Conservation (phyloP, 2,329 filamentous ascomycete genomes). For the Mycosphaerelloides madeirae region DNA sequence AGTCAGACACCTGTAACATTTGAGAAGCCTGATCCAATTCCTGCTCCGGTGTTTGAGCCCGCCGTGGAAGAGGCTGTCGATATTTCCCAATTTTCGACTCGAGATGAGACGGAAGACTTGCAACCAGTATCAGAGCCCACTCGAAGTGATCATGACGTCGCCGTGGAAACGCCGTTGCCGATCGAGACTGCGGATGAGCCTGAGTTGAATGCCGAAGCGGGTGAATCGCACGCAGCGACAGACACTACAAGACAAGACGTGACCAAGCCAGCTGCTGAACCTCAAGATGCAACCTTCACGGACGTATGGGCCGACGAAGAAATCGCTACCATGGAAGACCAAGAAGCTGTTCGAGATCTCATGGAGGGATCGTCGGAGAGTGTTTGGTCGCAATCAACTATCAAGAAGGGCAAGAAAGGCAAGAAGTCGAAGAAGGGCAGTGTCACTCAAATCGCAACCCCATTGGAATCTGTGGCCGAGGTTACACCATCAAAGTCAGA, state of each 20-base stretch:
- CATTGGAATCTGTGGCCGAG: too few relatives aligned
- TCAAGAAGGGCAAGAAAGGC: conserved; percentile 21
- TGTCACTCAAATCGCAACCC: background rate
- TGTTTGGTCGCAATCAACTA: conserved; percentile 8
- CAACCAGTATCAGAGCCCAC: background rate
- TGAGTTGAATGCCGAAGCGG: too few relatives aligned
- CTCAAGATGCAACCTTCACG: conserved; percentile 2
- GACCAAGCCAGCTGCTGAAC: background rate
- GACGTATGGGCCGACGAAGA: conserved; percentile 7
- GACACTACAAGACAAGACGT: background rate
- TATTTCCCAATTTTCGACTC: background rate
- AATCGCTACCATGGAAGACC: conserved; percentile 5
- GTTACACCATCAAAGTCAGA: too few relatives aligned
- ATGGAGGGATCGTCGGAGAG: conserved; percentile 2
- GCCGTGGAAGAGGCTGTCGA: background rate
- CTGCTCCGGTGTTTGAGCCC: background rate
- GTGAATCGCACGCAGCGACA: too few relatives aligned
- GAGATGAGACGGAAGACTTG: background rate
- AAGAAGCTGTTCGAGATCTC: conserved; percentile 6
- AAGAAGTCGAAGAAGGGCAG: conserved; percentile 12
- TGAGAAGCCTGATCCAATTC: background rate
- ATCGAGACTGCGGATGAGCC: background rate
- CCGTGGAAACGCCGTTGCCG: too few relatives aligned
- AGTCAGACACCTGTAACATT: background rate
- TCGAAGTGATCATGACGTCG: background rate